Evolutionary conservation across 108 stramenopile species (phyloP).

Genomic region (Cyclotella atomus): DNA sequence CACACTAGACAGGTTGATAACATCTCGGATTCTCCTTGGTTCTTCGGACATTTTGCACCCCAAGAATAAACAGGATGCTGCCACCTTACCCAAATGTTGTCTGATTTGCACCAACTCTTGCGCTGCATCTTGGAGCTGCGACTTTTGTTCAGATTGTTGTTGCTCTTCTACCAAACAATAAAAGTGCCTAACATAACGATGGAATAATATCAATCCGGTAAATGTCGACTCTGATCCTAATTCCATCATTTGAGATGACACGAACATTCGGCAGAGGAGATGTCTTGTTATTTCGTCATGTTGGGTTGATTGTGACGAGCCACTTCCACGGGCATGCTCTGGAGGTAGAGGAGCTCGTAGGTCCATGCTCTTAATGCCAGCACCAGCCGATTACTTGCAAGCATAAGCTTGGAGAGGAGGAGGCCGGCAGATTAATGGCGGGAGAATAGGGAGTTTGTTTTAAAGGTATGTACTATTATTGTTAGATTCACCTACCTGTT

Average conservation of each 20-base stretch:
- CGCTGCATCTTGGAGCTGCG: constrained; percentile 9
- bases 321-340: background rate
- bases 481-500: too few relatives aligned
- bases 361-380: constrained; percentile 24
- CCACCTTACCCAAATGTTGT: constrained; percentile 49
- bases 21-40: constrained; percentile 77
- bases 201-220: constrained; percentile 63
- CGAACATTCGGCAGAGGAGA: constrained; percentile 56
- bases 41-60: constrained; percentile 83
- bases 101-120: constrained; percentile 39
- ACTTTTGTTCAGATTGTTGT: constrained; percentile 15
- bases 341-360: constrained; percentile 28
- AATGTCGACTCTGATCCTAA: constrained; percentile 70
- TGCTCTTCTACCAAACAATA: constrained; percentile 5
- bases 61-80: constrained; percentile 70
- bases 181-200: constrained; percentile 58
- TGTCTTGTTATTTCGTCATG: constrained; percentile 11
- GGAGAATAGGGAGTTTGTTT: too few relatives aligned
- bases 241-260: constrained; percentile 60
- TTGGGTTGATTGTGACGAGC: background rate
- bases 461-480: too few relatives aligned
- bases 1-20: constrained; percentile 70
- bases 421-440: too few relatives aligned
- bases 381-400: too few relatives aligned
- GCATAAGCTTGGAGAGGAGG: too few relatives aligned